These are phyloP conservation scores for Pythium aphanidermatum DNA, from an alignment of 352 stramenopile genomes.

Conservation along the genomic window DNA sequence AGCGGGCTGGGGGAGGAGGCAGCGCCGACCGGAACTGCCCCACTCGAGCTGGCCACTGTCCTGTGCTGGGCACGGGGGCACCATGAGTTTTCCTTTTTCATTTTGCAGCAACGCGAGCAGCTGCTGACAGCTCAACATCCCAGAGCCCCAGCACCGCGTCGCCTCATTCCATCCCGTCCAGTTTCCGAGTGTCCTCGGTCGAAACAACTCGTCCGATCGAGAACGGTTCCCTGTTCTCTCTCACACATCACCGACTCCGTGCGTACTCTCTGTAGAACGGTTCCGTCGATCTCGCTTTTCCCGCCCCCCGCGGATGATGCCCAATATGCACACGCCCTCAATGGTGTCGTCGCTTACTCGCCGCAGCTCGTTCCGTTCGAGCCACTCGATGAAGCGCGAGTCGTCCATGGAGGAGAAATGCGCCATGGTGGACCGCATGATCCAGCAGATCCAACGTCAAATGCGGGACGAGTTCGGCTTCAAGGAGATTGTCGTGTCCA, in stretches of 20 bases:
- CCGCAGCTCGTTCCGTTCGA: conserved; percentile 26
- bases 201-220: too few species aligned
- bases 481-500: conserved; percentile 56
- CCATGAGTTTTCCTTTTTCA: conserved; percentile 16
- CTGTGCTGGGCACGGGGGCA: too few species aligned
- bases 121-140: conserved; percentile 2
- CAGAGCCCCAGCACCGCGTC: not conserved
- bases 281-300: too few species aligned
- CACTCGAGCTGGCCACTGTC: too few species aligned
- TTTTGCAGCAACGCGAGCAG: conserved; percentile 18
- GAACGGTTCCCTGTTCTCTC: too few species aligned
- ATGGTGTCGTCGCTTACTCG: conserved; percentile 29
- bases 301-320: too few species aligned
- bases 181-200: too few species aligned
- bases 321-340: conserved; percentile 31
- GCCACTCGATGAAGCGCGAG: conserved; percentile 22
- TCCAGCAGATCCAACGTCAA: conserved; percentile 52
- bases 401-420: conserved; percentile 54
- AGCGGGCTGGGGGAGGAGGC: not conserved
- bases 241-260: not conserved
- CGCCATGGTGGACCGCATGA: conserved; percentile 56
- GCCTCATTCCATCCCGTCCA: conserved; percentile 7
- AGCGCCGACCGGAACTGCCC: too few species aligned
- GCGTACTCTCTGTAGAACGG: not conserved
- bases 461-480: conserved; percentile 62